These are phyloP conservation scores for Astrothelium subdiscretum DNA, from an alignment of 495 filamentous ascomycete genomes.

Conservation along the genomic window DNA sequence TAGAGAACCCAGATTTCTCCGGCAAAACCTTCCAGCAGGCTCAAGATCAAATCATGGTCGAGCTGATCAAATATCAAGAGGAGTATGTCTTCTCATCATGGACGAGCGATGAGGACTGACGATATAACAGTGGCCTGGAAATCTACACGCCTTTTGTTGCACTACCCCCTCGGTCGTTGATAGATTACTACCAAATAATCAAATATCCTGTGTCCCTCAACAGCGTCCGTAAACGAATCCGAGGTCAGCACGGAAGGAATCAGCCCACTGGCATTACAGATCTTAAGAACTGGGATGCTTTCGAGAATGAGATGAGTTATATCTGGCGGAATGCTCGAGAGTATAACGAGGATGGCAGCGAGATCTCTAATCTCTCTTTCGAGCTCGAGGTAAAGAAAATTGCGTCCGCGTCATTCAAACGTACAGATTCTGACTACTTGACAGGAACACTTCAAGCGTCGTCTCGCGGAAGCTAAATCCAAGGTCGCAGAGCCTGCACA, in stretches of 20 bases:
- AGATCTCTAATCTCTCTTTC: constrained; percentile 57
- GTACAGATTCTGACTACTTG: constrained; percentile 16
- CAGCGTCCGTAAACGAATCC: constrained; percentile 56
- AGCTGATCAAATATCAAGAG: constrained; percentile 48
- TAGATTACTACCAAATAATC: constrained; percentile 71
- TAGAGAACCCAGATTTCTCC: constrained; percentile 34
- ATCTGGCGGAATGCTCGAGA: constrained; percentile 78
- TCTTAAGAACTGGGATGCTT: constrained; percentile 65
- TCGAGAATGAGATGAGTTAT: constrained; percentile 63
- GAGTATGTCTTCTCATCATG: constrained; percentile 33
- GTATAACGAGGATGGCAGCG: constrained; percentile 83
- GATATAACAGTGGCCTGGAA: constrained; percentile 34
- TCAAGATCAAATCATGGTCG: constrained; percentile 67
- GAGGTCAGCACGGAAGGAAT: constrained; percentile 53
- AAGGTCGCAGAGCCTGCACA: constrained; percentile 47
- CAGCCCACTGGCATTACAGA: constrained; percentile 53
- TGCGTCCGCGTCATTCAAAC: background rate
- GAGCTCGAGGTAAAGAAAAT: constrained; percentile 56
- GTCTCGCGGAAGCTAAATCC: constrained; percentile 55
- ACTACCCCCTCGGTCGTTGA: constrained; percentile 47
- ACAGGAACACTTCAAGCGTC: constrained; percentile 51
- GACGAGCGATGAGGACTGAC: constrained; percentile 12
- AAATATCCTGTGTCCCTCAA: constrained; percentile 60
- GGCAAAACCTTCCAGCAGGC: constrained; percentile 65
- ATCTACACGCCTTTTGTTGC: constrained; percentile 55